Base-by-base conservation (phyloP, 495 filamentous ascomycete genomes). In the Podospora australis region DNA sequence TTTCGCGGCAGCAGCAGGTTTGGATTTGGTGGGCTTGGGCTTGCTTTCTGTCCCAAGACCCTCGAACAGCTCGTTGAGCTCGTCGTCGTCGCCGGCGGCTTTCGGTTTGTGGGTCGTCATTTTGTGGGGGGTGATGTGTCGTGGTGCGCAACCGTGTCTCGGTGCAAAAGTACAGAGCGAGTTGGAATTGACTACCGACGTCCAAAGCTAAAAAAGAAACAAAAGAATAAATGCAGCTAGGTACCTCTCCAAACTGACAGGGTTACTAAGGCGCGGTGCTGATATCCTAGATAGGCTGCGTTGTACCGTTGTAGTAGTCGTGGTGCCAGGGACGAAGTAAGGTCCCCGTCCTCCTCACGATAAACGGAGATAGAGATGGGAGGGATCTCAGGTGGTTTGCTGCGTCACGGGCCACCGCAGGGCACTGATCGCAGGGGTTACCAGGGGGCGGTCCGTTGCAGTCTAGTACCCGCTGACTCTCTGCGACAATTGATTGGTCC, bases 31-130 rank as follows among this genome's bases (percentile, higher is more conserved):
- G 34, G 79, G 25, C 57, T 74, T 68, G 46, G 55, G 44, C 35
- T 60, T 59, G 26, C 52, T 59, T 42, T 70, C 78, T 59, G 79
- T 70, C 48, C 74, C 80, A 46, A 94, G 78, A 39, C 77, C 78
- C 50, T 87, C 86, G 60, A 96, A 87, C 60, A 90, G 81, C 63
- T 88, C 86, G 30, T 86, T 75, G 35, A 95, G 75, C 64, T 94
- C 88, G 56, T 94, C 87, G 63, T 94, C 88, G 56, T 94, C 87
- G 57, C 82, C 84, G 46, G 83, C 54, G 3, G 64, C 62, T 57
- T 73, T 73, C 14, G 71, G 43, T 28, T 60, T 61, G 35, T 68
- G 72, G 48, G 62, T 59, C 28, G 70, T 56, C 70, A 74, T 75
- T 25, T 21, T 59, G 59, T 21, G 32, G 49, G 30, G 23, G n/a